phyloP scores from a whole-genome alignment of 2,329 filamentous ascomycete species.

The Phaeoacremonium minimum region DNA sequence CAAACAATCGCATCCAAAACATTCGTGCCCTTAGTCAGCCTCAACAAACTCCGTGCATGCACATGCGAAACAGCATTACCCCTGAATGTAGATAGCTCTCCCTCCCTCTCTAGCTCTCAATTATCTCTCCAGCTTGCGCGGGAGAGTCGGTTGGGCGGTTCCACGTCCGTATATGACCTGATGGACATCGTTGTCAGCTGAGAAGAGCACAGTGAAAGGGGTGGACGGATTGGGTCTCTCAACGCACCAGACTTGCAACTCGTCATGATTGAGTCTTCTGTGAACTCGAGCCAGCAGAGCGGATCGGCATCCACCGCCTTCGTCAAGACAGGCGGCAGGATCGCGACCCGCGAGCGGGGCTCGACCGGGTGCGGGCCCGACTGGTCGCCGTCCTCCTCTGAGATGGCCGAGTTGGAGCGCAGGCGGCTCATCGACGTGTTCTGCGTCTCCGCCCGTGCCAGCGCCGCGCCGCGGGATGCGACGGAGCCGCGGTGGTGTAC shows the following conservation, averaged over 20 bases:
- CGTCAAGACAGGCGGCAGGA: constrained; percentile 85
- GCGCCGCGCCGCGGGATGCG: constrained; percentile 42
- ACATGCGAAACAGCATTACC: too few species aligned
- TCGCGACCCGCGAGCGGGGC: constrained; percentile 75
- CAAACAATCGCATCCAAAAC: background rate
- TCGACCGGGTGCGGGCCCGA: constrained; percentile 77
- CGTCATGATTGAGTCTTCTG: constrained; percentile 87
- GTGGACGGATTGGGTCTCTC: background rate
- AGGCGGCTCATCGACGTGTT: constrained; percentile 56
- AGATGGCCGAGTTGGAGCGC: constrained; percentile 67
- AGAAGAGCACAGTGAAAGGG: too few species aligned
- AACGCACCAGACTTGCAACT: constrained; percentile 82
- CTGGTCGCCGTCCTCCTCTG: constrained; percentile 31
- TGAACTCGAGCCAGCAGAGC: constrained; percentile 87
- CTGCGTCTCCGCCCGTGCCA: constrained; percentile 58
- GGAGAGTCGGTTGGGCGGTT: constrained; percentile 32
- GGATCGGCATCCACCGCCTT: constrained; percentile 85
- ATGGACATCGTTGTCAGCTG: background rate
- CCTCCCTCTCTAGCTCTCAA: background rate
- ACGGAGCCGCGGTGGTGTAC: constrained; percentile 52
- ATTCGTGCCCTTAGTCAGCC: too few species aligned
- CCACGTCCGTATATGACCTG: constrained; percentile 38
- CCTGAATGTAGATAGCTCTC: too few species aligned
- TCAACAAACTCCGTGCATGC: background rate
- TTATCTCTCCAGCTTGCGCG: constrained; percentile 14